These are phyloP conservation scores for Ogataea angusta DNA, from an alignment of 805 yeast genomes.

Conservation along the genomic window DNA sequence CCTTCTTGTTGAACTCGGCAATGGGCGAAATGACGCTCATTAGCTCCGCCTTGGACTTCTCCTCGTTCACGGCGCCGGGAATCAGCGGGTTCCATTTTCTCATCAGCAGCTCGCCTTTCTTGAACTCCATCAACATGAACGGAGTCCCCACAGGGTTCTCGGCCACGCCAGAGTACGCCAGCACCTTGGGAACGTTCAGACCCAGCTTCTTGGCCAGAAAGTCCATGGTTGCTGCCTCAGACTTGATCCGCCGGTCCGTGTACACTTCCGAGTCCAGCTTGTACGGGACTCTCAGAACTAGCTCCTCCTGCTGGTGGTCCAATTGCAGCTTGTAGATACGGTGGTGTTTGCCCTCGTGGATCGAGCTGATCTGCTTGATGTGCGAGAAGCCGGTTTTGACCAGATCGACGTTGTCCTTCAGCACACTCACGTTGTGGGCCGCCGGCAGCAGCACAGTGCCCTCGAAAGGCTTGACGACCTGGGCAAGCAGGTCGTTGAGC, in stretches of 20 bases:
- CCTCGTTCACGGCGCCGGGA: constrained; percentile 51
- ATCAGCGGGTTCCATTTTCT: constrained; percentile 85
- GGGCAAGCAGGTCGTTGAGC: constrained; percentile 49
- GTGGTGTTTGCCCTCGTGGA: constrained; percentile 94
- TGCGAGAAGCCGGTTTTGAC: constrained; percentile 24
- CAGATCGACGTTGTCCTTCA: constrained; percentile 23
- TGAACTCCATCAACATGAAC: constrained; percentile 74
- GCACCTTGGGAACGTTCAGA: constrained; percentile 68
- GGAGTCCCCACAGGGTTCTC: constrained; percentile 69
- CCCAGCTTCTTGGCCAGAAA: constrained; percentile 64
- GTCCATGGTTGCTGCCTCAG: constrained; percentile 94
- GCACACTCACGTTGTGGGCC: constrained; percentile 17
- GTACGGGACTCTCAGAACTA: constrained; percentile 85
- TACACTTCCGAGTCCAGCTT: constrained; percentile 63
- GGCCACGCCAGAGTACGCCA: constrained; percentile 59
- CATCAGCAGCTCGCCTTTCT: constrained; percentile 82
- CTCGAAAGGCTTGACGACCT: constrained; percentile 10
- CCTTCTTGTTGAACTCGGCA: constrained; percentile 43
- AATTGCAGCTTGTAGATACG: constrained; percentile 74
- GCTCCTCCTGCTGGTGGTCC: constrained; percentile 37
- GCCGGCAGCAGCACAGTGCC: constrained; percentile 30
- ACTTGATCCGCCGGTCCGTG: constrained; percentile 64
- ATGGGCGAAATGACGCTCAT: constrained; percentile 67
- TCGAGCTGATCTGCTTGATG: constrained; percentile 71
- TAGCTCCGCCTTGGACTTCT: constrained; percentile 46